These are phyloP conservation scores for Chamaenerion angustifolium DNA, from an alignment of 345 rosid genomes.

Conservation along the genomic window DNA sequence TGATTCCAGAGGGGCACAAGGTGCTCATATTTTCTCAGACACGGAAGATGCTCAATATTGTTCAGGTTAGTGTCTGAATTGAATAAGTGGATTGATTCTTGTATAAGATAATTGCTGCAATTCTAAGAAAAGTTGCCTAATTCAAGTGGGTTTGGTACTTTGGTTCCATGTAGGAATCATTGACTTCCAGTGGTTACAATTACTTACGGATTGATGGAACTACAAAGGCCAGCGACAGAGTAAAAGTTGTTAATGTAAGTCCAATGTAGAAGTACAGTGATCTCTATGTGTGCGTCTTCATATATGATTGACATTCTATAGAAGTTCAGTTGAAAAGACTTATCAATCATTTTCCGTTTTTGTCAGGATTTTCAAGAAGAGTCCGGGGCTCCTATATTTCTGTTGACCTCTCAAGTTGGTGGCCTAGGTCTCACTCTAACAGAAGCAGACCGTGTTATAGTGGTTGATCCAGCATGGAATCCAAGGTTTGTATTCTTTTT, in stretches of 20 bases:
- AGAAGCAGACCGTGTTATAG: conserved; percentile 95
- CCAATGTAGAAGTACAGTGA: not conserved
- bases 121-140: conserved; percentile 7
- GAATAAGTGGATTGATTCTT: no score
- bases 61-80: conserved; percentile 49
- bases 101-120: no score
- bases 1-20: conserved; percentile 86
- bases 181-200: conserved; percentile 43
- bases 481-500: conserved; percentile 45
- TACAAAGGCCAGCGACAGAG: conserved; percentile 73
- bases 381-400: conserved; percentile 68
- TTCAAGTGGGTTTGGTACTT: no score
- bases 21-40: conserved; percentile 95
- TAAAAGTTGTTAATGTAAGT: conserved; percentile 70
- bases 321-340: not conserved
- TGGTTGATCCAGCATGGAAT: conserved; percentile 98
- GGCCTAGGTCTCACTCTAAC: conserved; percentile 98
- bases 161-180: conserved; percentile 59
- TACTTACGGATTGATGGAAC: conserved; percentile 91
- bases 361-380: conserved; percentile 82
- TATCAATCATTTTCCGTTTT: conserved; percentile 10
- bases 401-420: conserved; percentile 94
- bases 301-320: no score
- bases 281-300: not conserved
- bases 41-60: conserved; percentile 88